phyloP scores from a whole-genome alignment of 257 asterid genomes.

The Gardenia jasminoides region DNA sequence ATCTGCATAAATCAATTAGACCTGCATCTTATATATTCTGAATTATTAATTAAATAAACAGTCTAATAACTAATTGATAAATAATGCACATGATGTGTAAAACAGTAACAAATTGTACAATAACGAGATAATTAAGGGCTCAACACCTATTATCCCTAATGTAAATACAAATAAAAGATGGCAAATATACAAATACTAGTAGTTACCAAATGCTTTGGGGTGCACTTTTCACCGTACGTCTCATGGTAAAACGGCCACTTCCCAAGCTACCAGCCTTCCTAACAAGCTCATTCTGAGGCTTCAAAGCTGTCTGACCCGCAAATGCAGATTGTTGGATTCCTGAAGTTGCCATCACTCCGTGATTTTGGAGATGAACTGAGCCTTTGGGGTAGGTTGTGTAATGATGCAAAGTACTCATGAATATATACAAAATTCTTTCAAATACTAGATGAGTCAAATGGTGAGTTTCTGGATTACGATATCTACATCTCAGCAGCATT shows the following conservation, averaged over 20 bases:
- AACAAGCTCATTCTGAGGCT: constrained; percentile 61
- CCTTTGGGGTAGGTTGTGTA: neutral
- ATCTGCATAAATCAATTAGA: too few relatives aligned
- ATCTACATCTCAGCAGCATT: constrained; percentile 35
- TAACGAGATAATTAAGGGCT: too few relatives aligned
- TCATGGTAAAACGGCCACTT: constrained; percentile 80
- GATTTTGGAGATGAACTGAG: neutral
- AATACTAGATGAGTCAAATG: neutral
- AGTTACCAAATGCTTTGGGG: constrained; percentile 85
- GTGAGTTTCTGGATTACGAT: constrained; percentile 37
- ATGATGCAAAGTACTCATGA: constrained; percentile 11
- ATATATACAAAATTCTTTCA: constrained; percentile 24
- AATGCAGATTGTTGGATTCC: constrained; percentile 75
- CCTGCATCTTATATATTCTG: too few relatives aligned
- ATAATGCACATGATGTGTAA: neutral
- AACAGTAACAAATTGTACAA: too few relatives aligned
- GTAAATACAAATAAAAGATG: neutral
- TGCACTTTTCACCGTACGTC: constrained; percentile 78
- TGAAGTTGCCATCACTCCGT: constrained; percentile 60
- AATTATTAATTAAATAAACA: too few relatives aligned
- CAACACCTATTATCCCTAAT: too few relatives aligned
- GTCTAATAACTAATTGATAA: neutral
- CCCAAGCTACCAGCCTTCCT: constrained; percentile 52
- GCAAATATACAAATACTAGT: too few relatives aligned
- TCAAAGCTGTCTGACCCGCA: constrained; percentile 60